Evolutionary conservation across 371 early-diverging fungal species (phyloP).

Genomic region (Blastocladiella emersonii): DNA sequence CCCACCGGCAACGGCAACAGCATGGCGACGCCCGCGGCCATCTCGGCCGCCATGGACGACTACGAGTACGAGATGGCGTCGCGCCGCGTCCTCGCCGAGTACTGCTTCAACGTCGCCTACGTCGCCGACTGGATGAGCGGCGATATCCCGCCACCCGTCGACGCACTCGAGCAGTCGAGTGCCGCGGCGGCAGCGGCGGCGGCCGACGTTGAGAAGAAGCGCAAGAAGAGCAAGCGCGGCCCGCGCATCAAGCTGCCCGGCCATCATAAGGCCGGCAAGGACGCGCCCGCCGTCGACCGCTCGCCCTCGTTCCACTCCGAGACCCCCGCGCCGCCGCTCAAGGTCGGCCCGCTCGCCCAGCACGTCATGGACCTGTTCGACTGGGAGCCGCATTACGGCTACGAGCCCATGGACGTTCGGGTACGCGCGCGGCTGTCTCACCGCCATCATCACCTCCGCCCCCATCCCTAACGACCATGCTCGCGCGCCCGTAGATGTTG

Average conservation of each 20-base stretch:
- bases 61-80: too few species aligned
- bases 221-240: neutral
- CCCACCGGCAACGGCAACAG: too few species aligned
- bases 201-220: neutral
- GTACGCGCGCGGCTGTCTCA: neutral
- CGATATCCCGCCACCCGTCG: neutral
- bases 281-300: neutral
- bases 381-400: neutral
- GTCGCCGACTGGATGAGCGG: constrained; percentile 1
- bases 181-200: neutral
- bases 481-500: neutral
- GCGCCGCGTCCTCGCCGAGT: neutral
- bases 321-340: neutral
- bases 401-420: neutral
- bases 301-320: neutral
- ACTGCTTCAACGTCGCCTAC: neutral
- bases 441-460: too few species aligned
- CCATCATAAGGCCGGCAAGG: too few species aligned
- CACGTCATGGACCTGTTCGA: neutral
- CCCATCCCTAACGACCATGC: too few species aligned
- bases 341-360: neutral
- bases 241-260: too few species aligned
- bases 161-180: neutral
- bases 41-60: too few species aligned
- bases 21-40: too few species aligned